Evolutionary conservation across 805 yeast species (phyloP).

Genomic region (Spathaspora girioi): DNA sequence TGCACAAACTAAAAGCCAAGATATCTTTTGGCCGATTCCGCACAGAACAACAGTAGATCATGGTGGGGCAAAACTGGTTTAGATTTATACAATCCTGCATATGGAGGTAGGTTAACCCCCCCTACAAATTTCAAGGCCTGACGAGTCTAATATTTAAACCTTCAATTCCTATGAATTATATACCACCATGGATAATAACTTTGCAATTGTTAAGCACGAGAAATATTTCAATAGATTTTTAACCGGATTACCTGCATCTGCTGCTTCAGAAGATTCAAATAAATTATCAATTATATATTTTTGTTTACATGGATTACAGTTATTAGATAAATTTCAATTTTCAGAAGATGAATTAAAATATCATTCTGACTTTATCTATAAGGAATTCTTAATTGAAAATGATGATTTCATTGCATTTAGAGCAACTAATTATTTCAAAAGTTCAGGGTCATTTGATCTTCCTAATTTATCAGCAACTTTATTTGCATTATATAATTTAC

Average conservation of each 20-base stretch:
- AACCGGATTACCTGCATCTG: slow-evolving; percentile 48
- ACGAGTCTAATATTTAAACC: background rate
- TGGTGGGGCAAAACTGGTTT: too few species aligned
- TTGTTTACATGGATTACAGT: slow-evolving; percentile 56
- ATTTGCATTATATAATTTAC: slow-evolving; percentile 61
- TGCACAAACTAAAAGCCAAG: too few species aligned
- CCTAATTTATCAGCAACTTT: slow-evolving; percentile 73
- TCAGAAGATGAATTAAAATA: slow-evolving; percentile 10
- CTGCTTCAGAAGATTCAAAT: slow-evolving; percentile 65
- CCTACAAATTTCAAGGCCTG: background rate
- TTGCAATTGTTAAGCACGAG: slow-evolving; percentile 29
- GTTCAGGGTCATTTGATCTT: slow-evolving; percentile 43
- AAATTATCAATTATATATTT: slow-evolving; percentile 69
- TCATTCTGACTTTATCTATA: slow-evolving; percentile 40
- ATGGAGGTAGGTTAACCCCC: too few species aligned
- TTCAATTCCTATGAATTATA: background rate
- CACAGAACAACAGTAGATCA: too few species aligned
- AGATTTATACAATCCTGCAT: too few species aligned
- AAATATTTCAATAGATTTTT: slow-evolving; percentile 52
- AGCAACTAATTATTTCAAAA: slow-evolving; percentile 49
- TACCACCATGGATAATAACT: slow-evolving; percentile 4
- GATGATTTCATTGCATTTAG: slow-evolving; percentile 47
- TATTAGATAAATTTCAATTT: slow-evolving; percentile 37
- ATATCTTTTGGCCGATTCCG: too few species aligned
- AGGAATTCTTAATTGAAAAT: slow-evolving; percentile 33